These are phyloP conservation scores for Cupressus sempervirens DNA, from an alignment of 75 land plant genomes.

Conservation along the genomic window DNA sequence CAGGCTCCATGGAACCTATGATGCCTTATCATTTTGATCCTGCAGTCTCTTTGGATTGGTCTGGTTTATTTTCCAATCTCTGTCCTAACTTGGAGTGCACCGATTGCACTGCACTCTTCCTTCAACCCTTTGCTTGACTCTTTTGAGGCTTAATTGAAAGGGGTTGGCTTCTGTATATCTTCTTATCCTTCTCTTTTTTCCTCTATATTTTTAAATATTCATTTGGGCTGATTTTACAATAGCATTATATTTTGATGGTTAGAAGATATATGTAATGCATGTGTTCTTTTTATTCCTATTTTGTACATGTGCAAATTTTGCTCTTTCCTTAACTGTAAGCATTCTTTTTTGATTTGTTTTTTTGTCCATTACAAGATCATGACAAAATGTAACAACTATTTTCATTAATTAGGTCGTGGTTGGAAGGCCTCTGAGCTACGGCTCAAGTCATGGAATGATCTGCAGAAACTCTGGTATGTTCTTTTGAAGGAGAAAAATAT, in stretches of 20 bases:
- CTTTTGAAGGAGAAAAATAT: constrained; percentile 91
- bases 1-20: neutral
- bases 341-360: neutral
- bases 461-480: constrained; percentile 91
- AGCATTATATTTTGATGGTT: neutral
- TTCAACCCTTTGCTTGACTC: neutral
- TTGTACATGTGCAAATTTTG: neutral
- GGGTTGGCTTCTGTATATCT: neutral
- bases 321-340: neutral
- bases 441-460: constrained; percentile 94
- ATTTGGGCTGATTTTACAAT: neutral
- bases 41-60: neutral
- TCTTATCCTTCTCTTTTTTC: no score
- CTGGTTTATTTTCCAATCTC: neutral
- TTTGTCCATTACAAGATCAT: neutral
- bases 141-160: neutral
- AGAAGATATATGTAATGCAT: neutral
- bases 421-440: constrained; percentile 92
- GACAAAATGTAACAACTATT: neutral
- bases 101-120: neutral
- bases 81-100: neutral
- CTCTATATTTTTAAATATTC: no score
- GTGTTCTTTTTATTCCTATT: neutral
- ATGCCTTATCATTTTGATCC: neutral
- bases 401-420: constrained; percentile 56